phyloP scores from a whole-genome alignment of 179 eudicot genomes.

The Beta corolliflora region DNA sequence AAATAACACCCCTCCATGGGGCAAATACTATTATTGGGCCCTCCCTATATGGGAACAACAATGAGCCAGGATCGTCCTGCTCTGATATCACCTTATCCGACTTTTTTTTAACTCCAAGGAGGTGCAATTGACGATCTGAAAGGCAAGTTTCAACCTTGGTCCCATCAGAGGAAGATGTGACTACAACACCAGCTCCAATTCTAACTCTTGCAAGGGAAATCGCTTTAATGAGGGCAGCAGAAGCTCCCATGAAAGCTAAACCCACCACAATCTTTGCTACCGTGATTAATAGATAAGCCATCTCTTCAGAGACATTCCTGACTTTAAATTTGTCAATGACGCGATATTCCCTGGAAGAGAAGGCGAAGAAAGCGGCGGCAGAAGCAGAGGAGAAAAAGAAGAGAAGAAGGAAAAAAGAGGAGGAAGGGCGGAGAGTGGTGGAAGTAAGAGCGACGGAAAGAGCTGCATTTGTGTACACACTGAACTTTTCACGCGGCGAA shows the following conservation, averaged over 20 bases:
- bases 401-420: constrained; percentile 57
- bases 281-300: constrained; percentile 53
- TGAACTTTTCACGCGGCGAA: no score
- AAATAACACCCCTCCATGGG: no score
- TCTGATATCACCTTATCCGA: constrained; percentile 38
- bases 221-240: constrained; percentile 65
- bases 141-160: constrained; percentile 55
- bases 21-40: no score
- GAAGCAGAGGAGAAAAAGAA: constrained; percentile 60
- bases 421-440: constrained; percentile 69
- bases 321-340: constrained; percentile 41
- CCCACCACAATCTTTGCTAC: constrained; percentile 39
- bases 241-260: constrained; percentile 56
- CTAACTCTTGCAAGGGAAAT: constrained; percentile 47
- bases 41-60: no score
- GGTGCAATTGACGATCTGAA: constrained; percentile 66
- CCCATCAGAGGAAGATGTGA: constrained; percentile 40
- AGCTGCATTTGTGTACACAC: no score
- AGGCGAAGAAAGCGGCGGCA: constrained; percentile 44
- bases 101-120: constrained; percentile 66
- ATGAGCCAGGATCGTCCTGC: no score
- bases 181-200: constrained; percentile 35
- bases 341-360: constrained; percentile 53
- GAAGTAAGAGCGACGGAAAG: no score
- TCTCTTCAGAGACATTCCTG: constrained; percentile 44